Evolutionary conservation across 208 protist species (phyloP).

Genomic region (Kentomonas sorsogonicus): DNA sequence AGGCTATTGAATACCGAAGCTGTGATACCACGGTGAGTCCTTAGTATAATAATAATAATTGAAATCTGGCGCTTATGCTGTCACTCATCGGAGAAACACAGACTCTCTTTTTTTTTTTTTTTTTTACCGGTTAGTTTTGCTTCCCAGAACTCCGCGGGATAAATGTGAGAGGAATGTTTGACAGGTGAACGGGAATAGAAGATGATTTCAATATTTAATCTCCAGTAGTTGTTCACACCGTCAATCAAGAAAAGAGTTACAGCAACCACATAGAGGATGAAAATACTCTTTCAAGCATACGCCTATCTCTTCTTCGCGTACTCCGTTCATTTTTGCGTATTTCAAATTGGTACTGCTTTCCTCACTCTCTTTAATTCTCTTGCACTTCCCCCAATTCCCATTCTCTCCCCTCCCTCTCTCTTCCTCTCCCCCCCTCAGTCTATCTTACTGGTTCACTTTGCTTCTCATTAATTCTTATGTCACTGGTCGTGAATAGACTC

Average conservation of each 20-base stretch:
- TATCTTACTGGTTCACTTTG: not conserved
- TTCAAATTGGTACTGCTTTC: not conserved
- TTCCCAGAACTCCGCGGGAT: not conserved
- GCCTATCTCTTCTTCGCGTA: not conserved
- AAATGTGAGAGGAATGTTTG: too few species aligned
- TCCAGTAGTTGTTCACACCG: not conserved
- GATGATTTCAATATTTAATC: not conserved
- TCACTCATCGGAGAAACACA: too few species aligned
- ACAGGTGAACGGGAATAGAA: too few species aligned
- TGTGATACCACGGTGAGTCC: too few species aligned
- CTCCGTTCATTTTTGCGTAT: not conserved
- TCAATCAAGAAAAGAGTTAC: not conserved
- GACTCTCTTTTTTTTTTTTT: too few species aligned
- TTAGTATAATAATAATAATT: too few species aligned
- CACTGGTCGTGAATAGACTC: not conserved
- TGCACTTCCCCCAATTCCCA: not conserved
- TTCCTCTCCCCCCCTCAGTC: not conserved
- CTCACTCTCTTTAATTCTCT: not conserved
- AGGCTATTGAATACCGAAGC: too few species aligned
- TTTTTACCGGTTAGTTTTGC: not conserved
- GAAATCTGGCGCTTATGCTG: too few species aligned
- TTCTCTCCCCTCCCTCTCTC: constrained; percentile 2
- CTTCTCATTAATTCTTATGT: too few species aligned
- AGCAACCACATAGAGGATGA: constrained; percentile 10
- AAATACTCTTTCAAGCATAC: constrained; percentile 3